These are phyloP conservation scores for Rhododendron ferrugineum DNA, from an alignment of 148 eudicot species.

Conservation along the genomic window DNA sequence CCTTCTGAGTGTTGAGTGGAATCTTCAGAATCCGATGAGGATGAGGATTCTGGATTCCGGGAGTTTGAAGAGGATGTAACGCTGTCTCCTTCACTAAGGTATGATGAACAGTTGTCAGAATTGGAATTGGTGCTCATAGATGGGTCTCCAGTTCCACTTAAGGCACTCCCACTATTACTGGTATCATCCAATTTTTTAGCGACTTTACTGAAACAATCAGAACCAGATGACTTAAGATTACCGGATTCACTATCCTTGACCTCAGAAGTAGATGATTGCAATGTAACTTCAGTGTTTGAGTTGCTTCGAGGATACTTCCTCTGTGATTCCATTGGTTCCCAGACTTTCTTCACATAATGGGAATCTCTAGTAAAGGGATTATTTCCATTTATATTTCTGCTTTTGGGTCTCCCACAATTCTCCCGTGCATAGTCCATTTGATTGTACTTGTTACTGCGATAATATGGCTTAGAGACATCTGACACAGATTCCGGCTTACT, in stretches of 20 bases:
- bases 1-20: conserved; percentile 59
- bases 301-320: conserved; percentile 63
- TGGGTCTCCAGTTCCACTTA: conserved; percentile 34
- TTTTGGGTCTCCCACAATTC: conserved; percentile 47
- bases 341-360: conserved; percentile 63
- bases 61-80: conserved; percentile 54
- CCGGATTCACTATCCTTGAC: conserved; percentile 34
- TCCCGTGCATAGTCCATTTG: conserved; percentile 51
- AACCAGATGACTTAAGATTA: conserved; percentile 28
- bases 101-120: conserved; percentile 90
- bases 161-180: conserved; percentile 26
- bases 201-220: conserved; percentile 30
- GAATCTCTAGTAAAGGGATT: conserved; percentile 38
- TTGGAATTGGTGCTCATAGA: conserved; percentile 58
- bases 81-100: conserved; percentile 86
- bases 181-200: conserved; percentile 20
- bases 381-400: conserved; percentile 39
- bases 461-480: conserved; percentile 52
- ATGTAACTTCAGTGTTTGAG: conserved; percentile 64
- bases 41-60: conserved; percentile 61
- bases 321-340: conserved; percentile 91
- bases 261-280: conserved; percentile 40
- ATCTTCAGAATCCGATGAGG: conserved; percentile 83
- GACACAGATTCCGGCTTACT: conserved; percentile 34
- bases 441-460: conserved; percentile 47